These are phyloP conservation scores for Moesziomyces sp. DNA, from an alignment of 1,284 basidiomycete genomes.

Conservation along the genomic window DNA sequence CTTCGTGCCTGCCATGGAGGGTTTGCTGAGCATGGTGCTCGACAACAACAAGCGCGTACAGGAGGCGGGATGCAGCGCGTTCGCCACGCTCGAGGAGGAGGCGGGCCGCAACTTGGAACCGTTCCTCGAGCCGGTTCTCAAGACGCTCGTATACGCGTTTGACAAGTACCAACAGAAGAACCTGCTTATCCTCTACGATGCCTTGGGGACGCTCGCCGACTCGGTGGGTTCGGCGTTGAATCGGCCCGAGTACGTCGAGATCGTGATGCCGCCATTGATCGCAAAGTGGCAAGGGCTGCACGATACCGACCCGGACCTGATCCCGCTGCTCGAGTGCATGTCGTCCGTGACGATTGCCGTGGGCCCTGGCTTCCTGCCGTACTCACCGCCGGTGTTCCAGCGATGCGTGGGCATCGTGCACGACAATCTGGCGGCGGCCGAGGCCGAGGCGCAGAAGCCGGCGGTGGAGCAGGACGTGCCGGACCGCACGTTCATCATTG, in stretches of 20 bases:
- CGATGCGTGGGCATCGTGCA: constrained; percentile 90
- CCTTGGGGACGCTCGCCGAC: constrained; percentile 95
- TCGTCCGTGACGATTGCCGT: constrained; percentile 97
- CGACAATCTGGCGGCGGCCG: constrained; percentile 76
- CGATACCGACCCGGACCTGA: constrained; percentile 91
- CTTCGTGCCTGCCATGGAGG: constrained; percentile 98
- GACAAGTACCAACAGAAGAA: constrained; percentile 99
- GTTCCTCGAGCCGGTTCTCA: constrained; percentile 92
- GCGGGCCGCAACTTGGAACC: constrained; percentile 89
- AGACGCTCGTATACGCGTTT: constrained; percentile 94
- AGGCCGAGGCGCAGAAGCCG: constrained; percentile 89
- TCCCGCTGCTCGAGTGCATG: constrained; percentile 89
- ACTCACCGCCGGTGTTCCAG: constrained; percentile 90
- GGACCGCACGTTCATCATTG: constrained; percentile 76
- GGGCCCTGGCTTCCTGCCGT: constrained; percentile 87
- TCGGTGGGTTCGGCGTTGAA: constrained; percentile 89
- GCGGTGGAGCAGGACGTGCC: constrained; percentile 58
- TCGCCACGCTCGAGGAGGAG: constrained; percentile 98
- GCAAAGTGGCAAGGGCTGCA: constrained; percentile 87
- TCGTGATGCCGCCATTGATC: constrained; percentile 94
- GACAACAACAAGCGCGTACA: constrained; percentile 99
- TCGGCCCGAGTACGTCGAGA: constrained; percentile 87
- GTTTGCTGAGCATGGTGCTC: constrained; percentile 95
- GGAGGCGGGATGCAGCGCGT: constrained; percentile 98
- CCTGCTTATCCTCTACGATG: constrained; percentile 96